Evolutionary conservation across 176 grass and related monocot genomes (phyloP), one percentile per base, ranked within the genome.

Genomic region (Luzula sylvatica): DNA sequence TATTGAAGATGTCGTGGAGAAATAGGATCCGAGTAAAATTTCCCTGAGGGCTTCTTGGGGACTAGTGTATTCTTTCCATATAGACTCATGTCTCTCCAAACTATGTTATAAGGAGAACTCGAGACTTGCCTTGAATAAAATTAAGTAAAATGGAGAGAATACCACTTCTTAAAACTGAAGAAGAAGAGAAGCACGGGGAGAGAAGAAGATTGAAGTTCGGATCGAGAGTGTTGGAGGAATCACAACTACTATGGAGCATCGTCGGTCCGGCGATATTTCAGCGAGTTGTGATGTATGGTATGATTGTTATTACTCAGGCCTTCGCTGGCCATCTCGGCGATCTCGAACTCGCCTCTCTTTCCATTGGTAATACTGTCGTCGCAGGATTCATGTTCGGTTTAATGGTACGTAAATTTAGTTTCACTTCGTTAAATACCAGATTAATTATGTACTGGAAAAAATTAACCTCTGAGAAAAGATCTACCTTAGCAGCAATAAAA

Each of bases 321-420:
- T 80, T 78, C 62, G 56, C 61, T 20, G 78, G 83, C 15, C 83
- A 87, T 62, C n/a, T 83, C 21, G 73, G 79, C 14, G 75, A 78
- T 62, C 69, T 85, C 53, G 75, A 85, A 70, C 79, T 88, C 38
- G 84, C 79, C 16, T 50, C 84, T 50, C 52, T 83, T 61, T 79
- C 79, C 65, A 75, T 88, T 49, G 74, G 74, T 20, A 20, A 51
- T 55, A 75, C 41, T 21, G 70, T 88, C 44, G 56, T 88, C 51
- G 30, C 56, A 11, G 74, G 74, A 3, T 75, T 88, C 66, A 75
- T 57, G 62, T 89, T 83, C 20, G 85, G 85, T 0, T 56, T 90
- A 59, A 15, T 90, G 79, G 86, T 80, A 67, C 19, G 38, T 6
- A 5, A 52, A 42, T 35, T 35, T 35, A 35, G 30, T 7, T 35